Conservation (phyloP, 164 flowering plant genomes). For the Vitis rupestris region DNA sequence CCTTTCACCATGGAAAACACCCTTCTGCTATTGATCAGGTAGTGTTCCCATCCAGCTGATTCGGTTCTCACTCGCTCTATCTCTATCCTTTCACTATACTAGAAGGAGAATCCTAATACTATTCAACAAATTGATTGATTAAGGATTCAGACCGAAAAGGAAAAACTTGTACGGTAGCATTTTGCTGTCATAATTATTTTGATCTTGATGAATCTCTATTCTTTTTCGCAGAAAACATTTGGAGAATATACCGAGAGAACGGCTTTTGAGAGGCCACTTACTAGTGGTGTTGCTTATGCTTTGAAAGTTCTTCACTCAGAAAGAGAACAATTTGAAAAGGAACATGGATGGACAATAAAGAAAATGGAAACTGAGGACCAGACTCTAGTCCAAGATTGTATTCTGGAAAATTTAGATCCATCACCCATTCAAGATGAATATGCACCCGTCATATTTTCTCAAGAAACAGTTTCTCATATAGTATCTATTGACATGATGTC, state of each 20-base stretch:
- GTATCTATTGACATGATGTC: constrained; percentile 99
- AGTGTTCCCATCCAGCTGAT: background rate
- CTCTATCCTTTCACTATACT: background rate
- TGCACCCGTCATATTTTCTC: constrained; percentile 95
- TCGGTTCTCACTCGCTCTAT: background rate
- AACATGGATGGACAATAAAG: constrained; percentile 86
- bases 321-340: constrained; percentile 78
- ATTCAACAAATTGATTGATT: background rate
- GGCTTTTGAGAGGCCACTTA: constrained; percentile 93
- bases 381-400: constrained; percentile 70
- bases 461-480: constrained; percentile 89
- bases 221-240: constrained; percentile 73
- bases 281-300: constrained; percentile 98
- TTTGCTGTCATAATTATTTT: background rate
- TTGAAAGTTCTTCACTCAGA: constrained; percentile 76
- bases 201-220: constrained; percentile 4
- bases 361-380: constrained; percentile 90
- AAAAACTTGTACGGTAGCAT: background rate
- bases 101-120: background rate
- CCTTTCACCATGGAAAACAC: constrained; percentile 82
- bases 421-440: constrained; percentile 88
- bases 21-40: constrained; percentile 98
- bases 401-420: constrained; percentile 68
- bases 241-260: constrained; percentile 91
- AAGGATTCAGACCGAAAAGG: background rate